A percentile compares a stretch with the other conserved stretches of the same genome.
Conservation (phyloP, 2,329 filamentous ascomycete species). For the Endoconidiophora polonica region DNA sequence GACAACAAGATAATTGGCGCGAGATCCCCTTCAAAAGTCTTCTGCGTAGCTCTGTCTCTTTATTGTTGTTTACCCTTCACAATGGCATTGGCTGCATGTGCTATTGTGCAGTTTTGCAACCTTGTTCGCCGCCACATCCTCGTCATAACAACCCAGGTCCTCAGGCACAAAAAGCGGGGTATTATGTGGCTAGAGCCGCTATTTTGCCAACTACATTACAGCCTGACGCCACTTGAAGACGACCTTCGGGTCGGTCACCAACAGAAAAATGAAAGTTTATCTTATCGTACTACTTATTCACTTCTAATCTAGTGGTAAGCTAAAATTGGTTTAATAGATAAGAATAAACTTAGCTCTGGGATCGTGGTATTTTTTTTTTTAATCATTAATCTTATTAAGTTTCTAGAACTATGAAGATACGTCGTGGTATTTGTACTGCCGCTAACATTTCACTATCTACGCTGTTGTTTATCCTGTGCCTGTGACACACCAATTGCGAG, state of each 20-base stretch:
- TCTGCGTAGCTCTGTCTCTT: not conserved
- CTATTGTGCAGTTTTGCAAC: not conserved
- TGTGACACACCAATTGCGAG: not conserved
- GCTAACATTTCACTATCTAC: not conserved
- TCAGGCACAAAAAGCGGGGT: conserved; percentile 3
- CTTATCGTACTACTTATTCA: too few relatives aligned
- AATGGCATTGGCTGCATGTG: too few relatives aligned
- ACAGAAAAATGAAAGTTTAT: too few relatives aligned
- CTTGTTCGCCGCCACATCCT: conserved; percentile 6
- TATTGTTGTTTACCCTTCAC: too few relatives aligned
- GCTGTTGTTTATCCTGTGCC: not conserved
- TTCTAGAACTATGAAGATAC: too few relatives aligned
- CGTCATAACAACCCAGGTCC: conserved; percentile 4
- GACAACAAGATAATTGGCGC: not conserved
- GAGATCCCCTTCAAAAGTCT: not conserved
- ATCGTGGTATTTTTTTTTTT: not conserved
- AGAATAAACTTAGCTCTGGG: not conserved
- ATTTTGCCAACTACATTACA: not conserved
- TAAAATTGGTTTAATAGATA: not conserved
- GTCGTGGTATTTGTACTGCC: too few relatives aligned
- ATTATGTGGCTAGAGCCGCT: not conserved
- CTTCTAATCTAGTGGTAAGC: too few relatives aligned
- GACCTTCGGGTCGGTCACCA: too few relatives aligned
- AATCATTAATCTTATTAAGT: too few relatives aligned
- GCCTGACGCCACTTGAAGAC: not conserved